A percentile compares a stretch with the other conserved stretches of the same genome.
phyloP scores from a whole-genome alignment of 1,284 basidiomycete species.

The Trichosporon faecale region DNA sequence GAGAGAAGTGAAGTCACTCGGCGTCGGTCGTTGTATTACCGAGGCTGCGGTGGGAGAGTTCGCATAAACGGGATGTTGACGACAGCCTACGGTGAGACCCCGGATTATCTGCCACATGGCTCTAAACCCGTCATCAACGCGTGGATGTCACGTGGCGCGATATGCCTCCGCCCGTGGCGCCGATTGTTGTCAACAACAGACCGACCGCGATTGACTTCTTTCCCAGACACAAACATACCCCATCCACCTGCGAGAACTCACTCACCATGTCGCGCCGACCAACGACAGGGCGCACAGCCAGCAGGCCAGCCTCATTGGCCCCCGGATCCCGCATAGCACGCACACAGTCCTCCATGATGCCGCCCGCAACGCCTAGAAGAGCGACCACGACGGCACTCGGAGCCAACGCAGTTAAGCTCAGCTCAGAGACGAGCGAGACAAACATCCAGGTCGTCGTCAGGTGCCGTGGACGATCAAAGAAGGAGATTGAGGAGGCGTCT shows the following conservation, averaged over 20 bases:
- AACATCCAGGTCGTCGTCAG: slow-evolving; percentile 91
- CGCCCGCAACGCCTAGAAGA: neutral
- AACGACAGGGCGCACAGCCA: slow-evolving; percentile 26
- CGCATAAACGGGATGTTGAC: no score
- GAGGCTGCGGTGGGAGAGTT: no score
- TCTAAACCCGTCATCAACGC: neutral
- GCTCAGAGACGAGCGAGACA: slow-evolving; percentile 35
- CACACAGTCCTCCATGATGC: neutral
- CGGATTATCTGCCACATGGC: slow-evolving; percentile 3
- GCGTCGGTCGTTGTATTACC: neutral
- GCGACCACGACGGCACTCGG: neutral
- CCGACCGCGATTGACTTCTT: slow-evolving; percentile 14
- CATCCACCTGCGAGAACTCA: slow-evolving; percentile 3
- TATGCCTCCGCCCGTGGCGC: neutral
- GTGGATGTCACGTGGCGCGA: neutral
- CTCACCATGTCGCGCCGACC: neutral
- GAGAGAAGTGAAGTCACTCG: neutral
- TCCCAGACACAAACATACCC: slow-evolving; percentile 4
- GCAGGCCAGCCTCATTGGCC: slow-evolving; percentile 24
- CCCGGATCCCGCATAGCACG: slow-evolving; percentile 6
- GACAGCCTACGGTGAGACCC: neutral
- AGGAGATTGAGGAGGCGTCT: slow-evolving; percentile 72
- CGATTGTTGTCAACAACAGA: slow-evolving; percentile 12
- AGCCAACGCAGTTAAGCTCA: slow-evolving; percentile 13
- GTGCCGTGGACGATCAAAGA: slow-evolving; percentile 65